Base-by-base conservation (phyloP, 2,329 filamentous ascomycete genomes). In the Colletotrichum sp. region DNA sequence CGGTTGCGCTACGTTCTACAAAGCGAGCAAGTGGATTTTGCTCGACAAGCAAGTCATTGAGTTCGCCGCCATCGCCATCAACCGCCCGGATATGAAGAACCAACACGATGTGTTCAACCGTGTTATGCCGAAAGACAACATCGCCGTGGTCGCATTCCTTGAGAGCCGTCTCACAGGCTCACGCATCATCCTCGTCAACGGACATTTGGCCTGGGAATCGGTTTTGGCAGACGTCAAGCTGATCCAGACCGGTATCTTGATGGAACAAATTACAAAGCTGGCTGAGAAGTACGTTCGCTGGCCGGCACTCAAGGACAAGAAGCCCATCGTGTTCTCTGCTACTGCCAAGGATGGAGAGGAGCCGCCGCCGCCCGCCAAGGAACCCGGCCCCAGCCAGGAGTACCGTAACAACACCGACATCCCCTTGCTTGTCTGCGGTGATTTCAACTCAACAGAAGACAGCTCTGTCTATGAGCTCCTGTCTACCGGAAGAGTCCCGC, bases 81-180 rank as follows among this genome's bases (percentile, higher is more conserved):
- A 98, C 83, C 91, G 97, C 79, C 95, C 96, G 4, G 97, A 99
- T 83, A 98, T 98, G 92, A 99, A 99, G 87, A 95, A 96, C 72
- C 95, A 98, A 81, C 95, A 98, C 82, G 97, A 99, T 81, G 96
- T 99, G 73, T 99, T 98, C 90, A 99, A 99, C 84, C 94, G 97
- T 32, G 94, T 99, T 76, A 99, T 98, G 97, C 96, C 96, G 77
- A 95, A 97, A 86, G 97, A 99, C 88, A 96, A 99, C 83, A 98
- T 99, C 84, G 97, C 95, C 18, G 94, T 98, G 64, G 92, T 98
- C 64, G 93, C 94, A 72, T 98, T 99, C 88, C 92, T 99, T 77
- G 97, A 99, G 85, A 98, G 98, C 81, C 92, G 96, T 48, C 88
- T 92, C 76, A 98, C 96, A 0, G 97, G 97, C n/a, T 93, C 95